Evolutionary conservation across 305 asterid species (phyloP).

Genomic region (Fraxinus nigra): DNA sequence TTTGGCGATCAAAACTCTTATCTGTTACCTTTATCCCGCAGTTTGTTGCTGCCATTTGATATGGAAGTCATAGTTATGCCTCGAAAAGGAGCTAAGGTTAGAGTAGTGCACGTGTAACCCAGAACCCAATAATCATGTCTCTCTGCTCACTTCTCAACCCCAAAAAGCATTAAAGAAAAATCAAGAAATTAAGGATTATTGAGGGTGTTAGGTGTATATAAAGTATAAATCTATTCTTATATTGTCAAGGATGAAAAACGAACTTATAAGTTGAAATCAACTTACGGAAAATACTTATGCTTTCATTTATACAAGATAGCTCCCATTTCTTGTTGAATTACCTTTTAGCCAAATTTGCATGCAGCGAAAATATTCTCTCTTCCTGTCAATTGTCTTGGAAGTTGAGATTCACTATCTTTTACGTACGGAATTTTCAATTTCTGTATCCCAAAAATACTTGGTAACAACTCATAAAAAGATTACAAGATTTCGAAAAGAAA

Average conservation of each 20-base stretch:
- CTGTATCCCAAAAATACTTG: not conserved
- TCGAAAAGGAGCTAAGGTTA: constrained; percentile 55
- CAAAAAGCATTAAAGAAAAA: constrained; percentile 6
- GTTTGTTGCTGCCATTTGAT: constrained; percentile 2
- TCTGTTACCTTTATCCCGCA: not conserved
- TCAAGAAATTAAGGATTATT: not conserved
- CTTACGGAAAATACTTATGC: not conserved
- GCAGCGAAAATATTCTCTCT: not conserved
- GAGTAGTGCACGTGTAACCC: constrained; percentile 46
- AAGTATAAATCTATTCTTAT: not conserved
- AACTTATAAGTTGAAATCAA: not conserved
- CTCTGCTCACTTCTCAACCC: not conserved
- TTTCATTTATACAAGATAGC: not conserved
- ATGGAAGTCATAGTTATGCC: constrained; percentile 28
- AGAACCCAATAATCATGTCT: constrained; percentile 27
- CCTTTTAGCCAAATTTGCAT: not conserved
- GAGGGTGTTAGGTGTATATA: not conserved
- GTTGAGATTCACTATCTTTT: not conserved
- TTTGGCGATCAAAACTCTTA: not conserved
- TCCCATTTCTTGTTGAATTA: not conserved
- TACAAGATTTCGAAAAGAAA: not conserved
- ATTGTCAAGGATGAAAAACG: not conserved
- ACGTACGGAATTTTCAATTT: not conserved
- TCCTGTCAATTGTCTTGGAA: not conserved
- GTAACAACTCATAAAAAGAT: not conserved